Evolutionary conservation across 1,284 basidiomycete genomes (phyloP).

Genomic region (Tausonia pullulans): DNA sequence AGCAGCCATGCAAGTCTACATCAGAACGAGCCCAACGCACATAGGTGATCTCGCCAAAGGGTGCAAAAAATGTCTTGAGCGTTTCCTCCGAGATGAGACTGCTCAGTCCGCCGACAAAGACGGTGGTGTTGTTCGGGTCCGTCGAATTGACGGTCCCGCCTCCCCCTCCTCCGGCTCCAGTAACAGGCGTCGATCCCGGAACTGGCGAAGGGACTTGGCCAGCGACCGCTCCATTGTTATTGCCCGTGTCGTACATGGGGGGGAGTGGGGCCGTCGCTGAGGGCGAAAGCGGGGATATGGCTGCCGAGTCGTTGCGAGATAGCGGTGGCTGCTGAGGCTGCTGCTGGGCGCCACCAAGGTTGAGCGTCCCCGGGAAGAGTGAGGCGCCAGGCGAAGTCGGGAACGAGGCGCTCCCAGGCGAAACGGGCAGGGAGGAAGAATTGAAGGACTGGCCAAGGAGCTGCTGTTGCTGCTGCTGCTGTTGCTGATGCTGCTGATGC

Average conservation of each 20-base stretch:
- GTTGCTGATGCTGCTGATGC: conserved; percentile 12
- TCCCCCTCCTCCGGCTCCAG: conserved; percentile 66
- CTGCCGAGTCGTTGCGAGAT: not conserved
- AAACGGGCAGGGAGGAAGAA: not conserved
- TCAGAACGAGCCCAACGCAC: conserved; percentile 39
- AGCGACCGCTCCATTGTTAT: conserved; percentile 58
- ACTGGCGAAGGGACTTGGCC: conserved; percentile 46
- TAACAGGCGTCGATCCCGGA: not conserved
- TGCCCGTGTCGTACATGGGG: conserved; percentile 40
- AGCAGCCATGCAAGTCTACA: not conserved
- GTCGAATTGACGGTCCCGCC: conserved; percentile 52
- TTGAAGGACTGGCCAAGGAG: not conserved
- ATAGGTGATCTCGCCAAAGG: conserved; percentile 85
- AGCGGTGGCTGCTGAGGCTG: no score
- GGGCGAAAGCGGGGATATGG: not conserved
- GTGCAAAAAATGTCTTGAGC: conserved; percentile 71
- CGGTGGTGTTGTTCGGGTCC: conserved; percentile 84
- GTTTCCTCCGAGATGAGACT: conserved; percentile 79
- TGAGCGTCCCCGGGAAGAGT: no score
- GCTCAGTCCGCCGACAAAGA: conserved; percentile 79
- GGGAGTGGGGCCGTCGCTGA: not conserved
- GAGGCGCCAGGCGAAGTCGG: not conserved
- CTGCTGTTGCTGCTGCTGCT: conserved; percentile 11
- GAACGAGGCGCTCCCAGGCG: not conserved
- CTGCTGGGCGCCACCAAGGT: no score